phyloP scores from a whole-genome alignment of 345 rosid species.

The Conringia planisiliqua region DNA sequence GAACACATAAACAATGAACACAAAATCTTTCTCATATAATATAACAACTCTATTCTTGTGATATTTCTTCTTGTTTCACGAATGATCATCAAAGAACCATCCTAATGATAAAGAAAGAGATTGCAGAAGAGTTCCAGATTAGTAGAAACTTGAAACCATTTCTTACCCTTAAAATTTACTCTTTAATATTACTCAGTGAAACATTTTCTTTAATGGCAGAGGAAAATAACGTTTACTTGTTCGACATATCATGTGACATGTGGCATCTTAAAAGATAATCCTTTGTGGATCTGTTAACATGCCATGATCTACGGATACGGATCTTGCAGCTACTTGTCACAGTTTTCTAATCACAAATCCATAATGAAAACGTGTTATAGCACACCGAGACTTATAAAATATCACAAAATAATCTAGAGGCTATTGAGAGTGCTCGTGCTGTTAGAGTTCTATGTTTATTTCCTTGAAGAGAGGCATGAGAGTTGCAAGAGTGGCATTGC shows the following conservation, averaged over 20 bases:
- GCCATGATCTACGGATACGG: slow-evolving; percentile 2
- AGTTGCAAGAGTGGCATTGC: too few relatives aligned
- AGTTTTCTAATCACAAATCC: neutral
- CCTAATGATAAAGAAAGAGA: too few relatives aligned
- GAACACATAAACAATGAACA: neutral
- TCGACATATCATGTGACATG: neutral
- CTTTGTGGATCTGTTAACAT: neutral
- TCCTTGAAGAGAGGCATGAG: too few relatives aligned
- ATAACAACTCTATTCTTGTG: neutral
- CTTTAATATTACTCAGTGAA: neutral
- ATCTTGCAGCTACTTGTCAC: neutral
- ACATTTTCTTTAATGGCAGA: neutral
- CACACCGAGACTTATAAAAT: too few relatives aligned
- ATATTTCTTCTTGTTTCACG: neutral
- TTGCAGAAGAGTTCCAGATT: neutral
- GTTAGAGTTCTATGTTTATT: neutral
- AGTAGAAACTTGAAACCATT: neutral
- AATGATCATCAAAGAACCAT: neutral
- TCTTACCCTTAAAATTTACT: neutral
- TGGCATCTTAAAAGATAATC: neutral
- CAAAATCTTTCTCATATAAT: neutral
- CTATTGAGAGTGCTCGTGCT: slow-evolving; percentile 1
- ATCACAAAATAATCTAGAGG: too few relatives aligned
- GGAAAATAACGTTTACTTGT: neutral
- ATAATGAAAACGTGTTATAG: too few relatives aligned